A percentile compares a stretch with the other conserved stretches of the same genome.
Evolutionary conservation across 805 yeast species (phyloP).

Genomic region (Monosporozyma siamensis): DNA sequence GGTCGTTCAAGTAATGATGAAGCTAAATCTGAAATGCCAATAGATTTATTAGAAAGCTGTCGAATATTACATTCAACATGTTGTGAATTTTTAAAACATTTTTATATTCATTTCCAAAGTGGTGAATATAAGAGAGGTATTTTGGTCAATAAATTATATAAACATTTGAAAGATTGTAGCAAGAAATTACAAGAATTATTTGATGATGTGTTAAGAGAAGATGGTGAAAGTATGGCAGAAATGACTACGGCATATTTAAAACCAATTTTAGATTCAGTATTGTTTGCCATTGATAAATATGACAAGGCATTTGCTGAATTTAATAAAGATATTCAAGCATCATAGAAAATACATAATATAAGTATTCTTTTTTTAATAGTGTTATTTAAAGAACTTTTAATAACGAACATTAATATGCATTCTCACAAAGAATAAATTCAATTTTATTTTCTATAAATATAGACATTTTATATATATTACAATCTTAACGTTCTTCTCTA

Average conservation of each 20-base stretch:
- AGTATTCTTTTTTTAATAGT: no score
- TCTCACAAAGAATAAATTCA: neutral
- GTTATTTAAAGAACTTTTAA: no score
- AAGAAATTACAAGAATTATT: constrained; percentile 31
- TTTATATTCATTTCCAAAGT: constrained; percentile 55
- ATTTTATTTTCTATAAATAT: neutral
- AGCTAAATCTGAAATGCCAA: constrained; percentile 28
- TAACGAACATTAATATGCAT: no score
- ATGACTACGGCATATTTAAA: constrained; percentile 30
- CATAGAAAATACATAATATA: no score
- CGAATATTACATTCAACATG: constrained; percentile 62
- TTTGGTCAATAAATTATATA: constrained; percentile 38
- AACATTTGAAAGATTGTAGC: constrained; percentile 40
- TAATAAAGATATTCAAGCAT: constrained; percentile 3
- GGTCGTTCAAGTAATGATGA: constrained; percentile 25
- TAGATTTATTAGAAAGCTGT: constrained; percentile 38
- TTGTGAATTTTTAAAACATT: constrained; percentile 65
- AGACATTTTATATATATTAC: neutral
- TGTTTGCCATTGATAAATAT: constrained; percentile 39
- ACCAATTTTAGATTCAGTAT: constrained; percentile 38
- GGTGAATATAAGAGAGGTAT: constrained; percentile 38
- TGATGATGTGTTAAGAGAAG: constrained; percentile 23
- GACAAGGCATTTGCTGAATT: constrained; percentile 18
- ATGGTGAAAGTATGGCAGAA: constrained; percentile 22
- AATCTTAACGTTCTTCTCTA: constrained; percentile 34